Base-by-base conservation (phyloP, 768 basidiomycete genomes). In the Pleurotus sapidus region DNA sequence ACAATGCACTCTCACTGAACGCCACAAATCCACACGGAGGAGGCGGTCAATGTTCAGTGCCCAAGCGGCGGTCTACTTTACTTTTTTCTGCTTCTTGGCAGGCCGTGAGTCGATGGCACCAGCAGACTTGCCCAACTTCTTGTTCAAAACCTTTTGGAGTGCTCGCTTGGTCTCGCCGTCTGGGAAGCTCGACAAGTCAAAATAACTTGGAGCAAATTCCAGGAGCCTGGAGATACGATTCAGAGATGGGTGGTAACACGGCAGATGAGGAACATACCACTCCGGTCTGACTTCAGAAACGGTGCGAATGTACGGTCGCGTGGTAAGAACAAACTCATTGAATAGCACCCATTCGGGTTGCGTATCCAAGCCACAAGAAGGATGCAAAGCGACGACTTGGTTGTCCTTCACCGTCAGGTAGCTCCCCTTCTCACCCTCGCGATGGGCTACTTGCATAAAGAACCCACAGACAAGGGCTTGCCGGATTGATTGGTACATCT, bases 371-470 rank as follows among this genome's bases (percentile, higher is more conserved):
- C 93, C 93, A 59, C 92, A 95, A 20, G 88, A 90, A 6, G 95
- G 91, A 68, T 98, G 95, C 15, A 95, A 72, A 1, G 75, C 77
- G 5, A 93, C 91, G 37, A 88, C 91, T 76, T 97, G 95, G 63
- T 95, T 91, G 69, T 99, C 96, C 74, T 98, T 98, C 58, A 97
- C 87, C 0, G 95, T 99, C 60, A 88, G 60, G 67, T 99, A 98
- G 55, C 80, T 82, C 2, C 87, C 84, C 71, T 93, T 95, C 68
- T 93, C 92, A 3, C 93, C 92, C 67, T 95, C 94, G 69, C 92
- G 91, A 71, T 97, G 94, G 5, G 95, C 97, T 11, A 93, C 85
- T 68, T 98, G 96, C 96, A 97, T 98, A 75, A 98, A 99, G 80
- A 92, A 99, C 1, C 95, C 97, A 63, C 88, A 90, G 4, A 91